Evolutionary conservation across 2,329 filamentous ascomycete species (phyloP), one percentile per base, ranked within the genome.

Genomic region (Erysiphe pulchra): DNA sequence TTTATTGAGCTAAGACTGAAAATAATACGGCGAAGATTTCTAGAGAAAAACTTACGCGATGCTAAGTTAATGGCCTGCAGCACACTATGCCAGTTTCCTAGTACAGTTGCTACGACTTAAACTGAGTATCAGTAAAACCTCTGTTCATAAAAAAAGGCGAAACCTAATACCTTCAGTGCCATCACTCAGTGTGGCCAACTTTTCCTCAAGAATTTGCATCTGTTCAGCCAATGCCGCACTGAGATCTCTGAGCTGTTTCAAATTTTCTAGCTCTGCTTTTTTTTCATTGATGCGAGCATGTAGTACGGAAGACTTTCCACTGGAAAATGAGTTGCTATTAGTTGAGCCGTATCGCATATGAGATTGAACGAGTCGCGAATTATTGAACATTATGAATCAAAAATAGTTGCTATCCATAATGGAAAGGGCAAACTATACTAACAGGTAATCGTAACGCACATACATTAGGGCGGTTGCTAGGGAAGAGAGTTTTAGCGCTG

Each of bases 1-100:
- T 6, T 85, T 18, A 4, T 16, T 14, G 37, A 32, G 12, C 17
- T 42, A 20, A 46, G 30, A 9, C n/a, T 5, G 12, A 34, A 34
- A 34, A 34, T 6, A 14, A 14, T 11, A 14, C 33, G 33, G 33
- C n/a, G 33, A 34, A 34, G 6, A 14, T 34, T 34, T 34, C 2
- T 4, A 40, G n/a, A 28, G 24, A 17, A 8, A 9, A 45, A 63
- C 74, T 56, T 68, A 86, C 81, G 70, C 49, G 80, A 86, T 50
- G 83, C 83, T 80, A 90, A 86, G 56, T 80, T 80, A 56, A 92
- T 86, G 38, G 81, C 81, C 51, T 79, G 70, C 49, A 92, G 68
- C 51, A 92, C 82, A 54, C 83, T 86, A 60, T 86, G 79, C 83
- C 83, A 92, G 59, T 90, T 92, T 45, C 77, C 73, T 58, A 92